Percentiles rank a stretch among this genome's conserved stretches.
phyloP scores from a whole-genome alignment of 2,329 filamentous ascomycete genomes.

The Ampelomyces quisqualis region DNA sequence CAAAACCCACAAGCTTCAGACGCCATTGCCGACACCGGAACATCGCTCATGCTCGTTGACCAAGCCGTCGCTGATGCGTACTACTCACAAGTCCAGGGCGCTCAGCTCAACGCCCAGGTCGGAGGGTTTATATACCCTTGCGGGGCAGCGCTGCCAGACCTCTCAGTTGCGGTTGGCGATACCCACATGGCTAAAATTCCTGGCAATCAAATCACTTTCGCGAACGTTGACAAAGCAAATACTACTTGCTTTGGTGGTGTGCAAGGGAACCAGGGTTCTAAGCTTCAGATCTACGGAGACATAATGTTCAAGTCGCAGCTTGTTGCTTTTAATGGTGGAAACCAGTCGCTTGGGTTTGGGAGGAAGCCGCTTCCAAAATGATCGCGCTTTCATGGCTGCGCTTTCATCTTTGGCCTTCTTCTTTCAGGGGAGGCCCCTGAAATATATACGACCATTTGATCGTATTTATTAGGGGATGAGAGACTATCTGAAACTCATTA shows the following conservation, averaged over 20 bases:
- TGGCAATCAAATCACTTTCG: slow-evolving; percentile 48
- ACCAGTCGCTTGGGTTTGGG: slow-evolving; percentile 57
- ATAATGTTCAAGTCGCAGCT: slow-evolving; percentile 62
- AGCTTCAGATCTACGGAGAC: slow-evolving; percentile 64
- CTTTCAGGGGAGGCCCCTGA: too few relatives aligned
- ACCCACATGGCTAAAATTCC: slow-evolving; percentile 59
- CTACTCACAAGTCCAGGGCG: slow-evolving; percentile 47
- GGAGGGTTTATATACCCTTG: slow-evolving; percentile 51
- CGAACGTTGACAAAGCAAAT: slow-evolving; percentile 41
- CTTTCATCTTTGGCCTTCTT: too few relatives aligned
- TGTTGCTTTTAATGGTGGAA: slow-evolving; percentile 59
- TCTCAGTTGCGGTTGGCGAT: slow-evolving; percentile 58
- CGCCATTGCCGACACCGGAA: slow-evolving; percentile 58
- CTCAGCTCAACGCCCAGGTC: slow-evolving; percentile 38
- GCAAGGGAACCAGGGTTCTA: slow-evolving; percentile 56
- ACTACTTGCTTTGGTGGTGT: slow-evolving; percentile 68
- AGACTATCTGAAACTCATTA: too few relatives aligned
- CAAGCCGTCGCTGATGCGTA: slow-evolving; percentile 52
- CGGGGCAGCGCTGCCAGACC: slow-evolving; percentile 44
- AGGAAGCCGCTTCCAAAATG: slow-evolving; percentile 23
- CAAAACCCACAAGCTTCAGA: slow-evolving; percentile 52
- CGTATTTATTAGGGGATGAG: too few relatives aligned
- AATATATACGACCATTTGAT: too few relatives aligned
- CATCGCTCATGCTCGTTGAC: slow-evolving; percentile 63
- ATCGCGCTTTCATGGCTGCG: too few relatives aligned